phyloP scores from a whole-genome alignment of 495 filamentous ascomycete genomes.

The Aspergillus cavernicola region DNA sequence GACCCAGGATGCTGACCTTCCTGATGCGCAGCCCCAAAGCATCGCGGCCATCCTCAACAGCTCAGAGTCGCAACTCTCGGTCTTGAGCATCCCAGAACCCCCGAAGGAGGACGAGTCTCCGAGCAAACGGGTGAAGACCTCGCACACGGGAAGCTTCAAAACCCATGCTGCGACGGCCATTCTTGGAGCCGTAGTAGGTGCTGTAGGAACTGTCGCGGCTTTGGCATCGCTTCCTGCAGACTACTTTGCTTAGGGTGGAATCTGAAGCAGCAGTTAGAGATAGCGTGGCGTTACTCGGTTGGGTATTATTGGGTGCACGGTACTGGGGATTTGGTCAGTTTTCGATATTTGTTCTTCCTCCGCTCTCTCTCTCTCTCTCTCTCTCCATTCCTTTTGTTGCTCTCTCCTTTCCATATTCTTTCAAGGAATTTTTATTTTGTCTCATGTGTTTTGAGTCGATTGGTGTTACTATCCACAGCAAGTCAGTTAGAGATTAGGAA shows the following conservation, averaged over 20 bases:
- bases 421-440: not conserved
- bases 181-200: conserved; percentile 43
- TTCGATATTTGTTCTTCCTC: not conserved
- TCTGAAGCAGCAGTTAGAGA: not conserved
- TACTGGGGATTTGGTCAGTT: not conserved
- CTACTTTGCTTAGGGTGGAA: conserved; percentile 28
- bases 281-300: not conserved
- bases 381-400: not conserved
- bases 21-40: conserved; percentile 26
- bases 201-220: conserved; percentile 46
- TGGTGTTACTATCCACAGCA: too few relatives aligned
- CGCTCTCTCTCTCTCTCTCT: not conserved
- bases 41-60: conserved; percentile 4
- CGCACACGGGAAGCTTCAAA: conserved; percentile 18
- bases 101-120: conserved; percentile 20
- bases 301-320: not conserved
- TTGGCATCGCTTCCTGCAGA: conserved; percentile 44
- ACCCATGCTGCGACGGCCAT: conserved; percentile 44
- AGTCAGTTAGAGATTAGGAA: not conserved
- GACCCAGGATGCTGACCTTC: conserved; percentile 12
- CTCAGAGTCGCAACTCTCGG: conserved; percentile 8
- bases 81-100: conserved; percentile 12
- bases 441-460: not conserved
- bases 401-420: not conserved
- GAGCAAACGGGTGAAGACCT: conserved; percentile 31